phyloP scores from a whole-genome alignment of 495 filamentous ascomycete species.

The Penicillium manginii region DNA sequence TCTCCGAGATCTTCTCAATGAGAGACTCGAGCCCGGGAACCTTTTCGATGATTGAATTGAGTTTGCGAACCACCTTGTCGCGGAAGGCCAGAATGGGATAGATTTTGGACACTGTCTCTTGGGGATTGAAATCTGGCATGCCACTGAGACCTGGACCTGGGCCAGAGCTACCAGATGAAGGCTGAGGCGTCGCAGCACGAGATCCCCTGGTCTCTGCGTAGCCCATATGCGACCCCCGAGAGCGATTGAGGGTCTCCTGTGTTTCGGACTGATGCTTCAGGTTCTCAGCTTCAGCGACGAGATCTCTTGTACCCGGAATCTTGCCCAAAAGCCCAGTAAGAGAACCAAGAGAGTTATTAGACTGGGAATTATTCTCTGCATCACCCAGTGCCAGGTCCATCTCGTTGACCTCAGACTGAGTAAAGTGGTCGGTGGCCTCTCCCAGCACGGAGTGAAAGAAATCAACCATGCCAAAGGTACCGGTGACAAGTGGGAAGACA shows the following conservation, averaged over 20 bases:
- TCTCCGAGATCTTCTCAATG: conserved; percentile 89
- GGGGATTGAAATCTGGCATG: conserved; percentile 79
- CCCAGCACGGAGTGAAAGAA: conserved; percentile 97
- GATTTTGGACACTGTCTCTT: conserved; percentile 79
- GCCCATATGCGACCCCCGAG: conserved; percentile 33
- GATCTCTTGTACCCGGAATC: conserved; percentile 75
- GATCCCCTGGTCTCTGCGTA: conserved; percentile 29
- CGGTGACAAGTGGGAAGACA: conserved; percentile 88
- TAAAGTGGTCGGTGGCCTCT: conserved; percentile 94
- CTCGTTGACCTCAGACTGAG: conserved; percentile 91
- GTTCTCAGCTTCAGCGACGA: conserved; percentile 75
- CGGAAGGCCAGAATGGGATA: conserved; percentile 95
- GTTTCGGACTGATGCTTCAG: conserved; percentile 76
- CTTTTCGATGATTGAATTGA: conserved; percentile 84
- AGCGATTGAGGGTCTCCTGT: conserved; percentile 67
- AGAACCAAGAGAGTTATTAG: conserved; percentile 46
- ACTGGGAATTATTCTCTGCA: conserved; percentile 56
- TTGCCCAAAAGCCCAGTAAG: conserved; percentile 76
- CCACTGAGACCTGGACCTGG: conserved; percentile 64
- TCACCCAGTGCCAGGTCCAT: conserved; percentile 74
- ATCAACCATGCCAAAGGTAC: conserved; percentile 90
- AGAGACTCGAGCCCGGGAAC: conserved; percentile 86
- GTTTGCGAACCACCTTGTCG: conserved; percentile 85
- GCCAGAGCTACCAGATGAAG: conserved; percentile 33
- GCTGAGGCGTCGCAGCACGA: conserved; percentile 20